Evolutionary conservation across 2,329 filamentous ascomycete species (phyloP), one percentile per base, ranked within the genome.

Genomic region (Ophiostoma ulmi): DNA sequence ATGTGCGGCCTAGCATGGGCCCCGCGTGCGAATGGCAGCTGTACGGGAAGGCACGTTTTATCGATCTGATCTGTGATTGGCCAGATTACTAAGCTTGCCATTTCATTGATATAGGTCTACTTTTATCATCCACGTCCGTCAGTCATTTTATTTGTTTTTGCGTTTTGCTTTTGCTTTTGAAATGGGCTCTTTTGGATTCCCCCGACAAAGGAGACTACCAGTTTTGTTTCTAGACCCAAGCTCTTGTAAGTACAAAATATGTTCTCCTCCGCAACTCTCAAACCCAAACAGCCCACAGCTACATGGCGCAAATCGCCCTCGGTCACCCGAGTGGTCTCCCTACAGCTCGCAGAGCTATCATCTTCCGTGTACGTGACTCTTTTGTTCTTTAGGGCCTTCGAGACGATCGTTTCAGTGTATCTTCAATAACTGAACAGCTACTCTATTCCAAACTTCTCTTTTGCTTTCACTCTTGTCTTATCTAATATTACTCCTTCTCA

Each of bases 11-110:
- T 7, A 55, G 26, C 39, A 10, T 65, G 69, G 64, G 55, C 26
- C 58, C 67, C 36, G 41, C 52, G 52, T 61, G 64, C 72, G 69
- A 73, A 74, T 74, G 14, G 69, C 35, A 67, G 71, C 67, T 61
- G 68, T 66, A 39, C 64, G 26, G 63, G 22, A 20, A 64, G 35
- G 70, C 74, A 74, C 74, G 74, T 74, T 74, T n/a, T 63, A 11
- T 26, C 17, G 5, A 35, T 13, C 11, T 44, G 14, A 7, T 0
- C 38, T 6, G 67, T 74, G 69, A 73, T 74, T 74, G 70, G 73
- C 38, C 17, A n/a, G 1, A 10, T 5, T 3, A 13, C 70, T 70
- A 67, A 69, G 70, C 71, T 64, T 72, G 55, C 26, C 64, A 0
- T 31, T 68, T 36, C 64, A 55, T 69, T 20, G 38, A 48, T 38